A percentile compares a stretch with the other conserved stretches of the same genome.
Conservation (phyloP, 306 rosid species). For the Cicer judaicum region DNA sequence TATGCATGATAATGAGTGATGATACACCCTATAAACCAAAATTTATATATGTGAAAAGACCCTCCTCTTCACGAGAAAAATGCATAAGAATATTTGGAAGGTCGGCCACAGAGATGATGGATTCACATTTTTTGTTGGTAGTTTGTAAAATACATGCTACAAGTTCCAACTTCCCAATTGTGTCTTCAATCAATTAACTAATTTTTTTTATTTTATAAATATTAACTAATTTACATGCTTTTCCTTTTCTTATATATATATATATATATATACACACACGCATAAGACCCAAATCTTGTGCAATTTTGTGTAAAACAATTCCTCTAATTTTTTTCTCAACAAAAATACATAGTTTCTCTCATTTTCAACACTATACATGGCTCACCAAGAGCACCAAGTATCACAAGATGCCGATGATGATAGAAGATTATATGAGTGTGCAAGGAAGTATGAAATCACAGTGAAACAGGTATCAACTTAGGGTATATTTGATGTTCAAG, state of each 20-base stretch:
- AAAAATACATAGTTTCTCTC: neutral
- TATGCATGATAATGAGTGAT: too few species aligned
- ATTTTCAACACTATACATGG: constrained; percentile 25
- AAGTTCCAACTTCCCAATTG: constrained; percentile 20
- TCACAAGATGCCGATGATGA: constrained; percentile 42
- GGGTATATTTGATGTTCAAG: constrained; percentile 11
- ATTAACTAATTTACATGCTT: neutral
- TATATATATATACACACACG: neutral
- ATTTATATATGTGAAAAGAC: too few species aligned
- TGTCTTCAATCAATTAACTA: neutral
- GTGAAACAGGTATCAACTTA: constrained; percentile 46
- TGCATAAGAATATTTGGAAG: neutral
- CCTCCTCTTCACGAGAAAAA: constrained; percentile 39
- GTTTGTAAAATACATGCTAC: constrained; percentile 15
- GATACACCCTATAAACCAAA: too few species aligned
- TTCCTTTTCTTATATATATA: neutral
- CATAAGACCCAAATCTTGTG: too few species aligned
- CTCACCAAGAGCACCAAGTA: constrained; percentile 15
- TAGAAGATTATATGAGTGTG: constrained; percentile 38
- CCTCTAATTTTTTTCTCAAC: neutral
- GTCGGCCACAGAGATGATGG: neutral
- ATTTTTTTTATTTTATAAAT: neutral
- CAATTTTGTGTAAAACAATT: neutral
- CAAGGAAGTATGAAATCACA: constrained; percentile 45
- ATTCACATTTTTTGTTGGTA: neutral